These are phyloP conservation scores for Grifola frondosa DNA, from an alignment of 1,284 basidiomycete species.

Conservation along the genomic window DNA sequence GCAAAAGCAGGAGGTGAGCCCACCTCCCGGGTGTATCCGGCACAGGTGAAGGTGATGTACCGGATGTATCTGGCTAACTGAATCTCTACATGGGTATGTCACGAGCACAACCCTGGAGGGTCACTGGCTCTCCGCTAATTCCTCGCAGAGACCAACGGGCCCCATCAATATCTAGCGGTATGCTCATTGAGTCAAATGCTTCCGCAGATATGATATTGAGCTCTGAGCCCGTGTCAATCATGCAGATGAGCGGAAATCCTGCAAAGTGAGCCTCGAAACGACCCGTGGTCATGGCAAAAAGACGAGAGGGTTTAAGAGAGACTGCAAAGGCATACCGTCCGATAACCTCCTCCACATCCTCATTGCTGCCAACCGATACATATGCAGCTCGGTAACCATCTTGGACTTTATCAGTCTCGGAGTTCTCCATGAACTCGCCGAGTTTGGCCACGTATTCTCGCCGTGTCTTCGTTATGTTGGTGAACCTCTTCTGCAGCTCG, in stretches of 20 bases:
- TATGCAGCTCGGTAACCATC: too few species aligned
- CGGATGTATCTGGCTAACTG: too few species aligned
- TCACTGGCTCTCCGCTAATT: constrained; percentile 23
- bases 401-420: too few species aligned
- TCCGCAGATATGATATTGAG: constrained; percentile 1
- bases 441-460: background rate
- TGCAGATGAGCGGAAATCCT: background rate
- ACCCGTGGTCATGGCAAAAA: constrained; percentile 4
- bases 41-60: too few species aligned
- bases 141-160: constrained; percentile 30
- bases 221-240: constrained; percentile 3
- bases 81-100: constrained; percentile 21
- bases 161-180: too few species aligned
- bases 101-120: constrained; percentile 20
- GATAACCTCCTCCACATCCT: background rate
- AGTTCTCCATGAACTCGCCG: background rate
- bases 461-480: background rate
- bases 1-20: too few species aligned
- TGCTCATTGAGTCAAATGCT: constrained; percentile 22
- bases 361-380: too few species aligned
- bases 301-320: background rate
- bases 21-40: too few species aligned
- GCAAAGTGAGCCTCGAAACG: background rate
- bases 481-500: background rate
- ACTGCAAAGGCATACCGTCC: constrained; percentile 1